Conservation (phyloP, 2,329 filamentous ascomycete species). For the Monilinia aucupariae region DNA sequence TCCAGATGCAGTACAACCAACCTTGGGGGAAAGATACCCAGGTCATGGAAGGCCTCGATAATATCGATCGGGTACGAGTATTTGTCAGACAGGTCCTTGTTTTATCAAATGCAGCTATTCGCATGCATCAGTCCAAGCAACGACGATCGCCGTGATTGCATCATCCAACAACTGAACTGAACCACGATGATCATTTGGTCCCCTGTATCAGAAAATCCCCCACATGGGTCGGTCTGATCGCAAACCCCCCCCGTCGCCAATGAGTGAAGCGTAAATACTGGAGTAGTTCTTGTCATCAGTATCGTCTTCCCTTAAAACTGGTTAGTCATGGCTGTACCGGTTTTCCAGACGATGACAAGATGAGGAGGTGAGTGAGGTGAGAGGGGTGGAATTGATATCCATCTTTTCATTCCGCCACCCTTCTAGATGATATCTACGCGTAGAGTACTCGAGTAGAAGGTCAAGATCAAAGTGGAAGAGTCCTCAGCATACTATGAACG, state of each 20-base stretch:
- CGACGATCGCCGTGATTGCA: not conserved
- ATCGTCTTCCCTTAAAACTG: not conserved
- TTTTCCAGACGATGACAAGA: not conserved
- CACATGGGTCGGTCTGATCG: not conserved
- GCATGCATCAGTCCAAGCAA: not conserved
- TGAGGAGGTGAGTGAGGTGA: too few relatives aligned
- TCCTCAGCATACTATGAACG: not conserved
- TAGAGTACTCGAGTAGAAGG: too few relatives aligned
- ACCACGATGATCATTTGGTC: too few relatives aligned
- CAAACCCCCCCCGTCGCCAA: not conserved
- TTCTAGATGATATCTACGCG: not conserved
- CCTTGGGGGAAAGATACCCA: not conserved
- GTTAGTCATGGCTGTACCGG: not conserved
- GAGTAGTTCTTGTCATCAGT: too few relatives aligned
- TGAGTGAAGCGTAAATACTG: conserved; percentile 3
- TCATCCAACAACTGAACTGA: too few relatives aligned
- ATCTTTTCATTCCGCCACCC: too few relatives aligned
- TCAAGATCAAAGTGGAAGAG: not conserved
- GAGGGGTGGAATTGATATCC: too few relatives aligned
- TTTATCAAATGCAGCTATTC: not conserved
- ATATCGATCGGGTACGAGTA: not conserved
- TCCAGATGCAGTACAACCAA: not conserved
- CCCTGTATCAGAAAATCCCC: too few relatives aligned
- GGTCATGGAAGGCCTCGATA: not conserved
- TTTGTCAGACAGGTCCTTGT: not conserved